Evolutionary conservation across 1,139 yeast genomes (phyloP).

Genomic region (Lodderomyces orthopsilosis): DNA sequence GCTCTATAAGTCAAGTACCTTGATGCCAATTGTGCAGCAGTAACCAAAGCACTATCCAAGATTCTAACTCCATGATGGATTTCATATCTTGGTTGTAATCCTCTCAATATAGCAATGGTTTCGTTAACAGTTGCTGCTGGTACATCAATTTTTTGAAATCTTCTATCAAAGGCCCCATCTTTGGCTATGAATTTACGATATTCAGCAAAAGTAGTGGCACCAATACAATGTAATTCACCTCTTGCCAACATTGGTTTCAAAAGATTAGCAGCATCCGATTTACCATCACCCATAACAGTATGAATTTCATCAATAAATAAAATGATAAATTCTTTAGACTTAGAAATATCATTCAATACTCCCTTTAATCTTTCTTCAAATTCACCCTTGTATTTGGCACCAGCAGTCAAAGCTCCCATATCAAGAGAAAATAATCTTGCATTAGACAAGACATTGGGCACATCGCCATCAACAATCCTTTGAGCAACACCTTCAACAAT

Average conservation of each 20-base stretch:
- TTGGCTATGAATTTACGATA: conserved; percentile 89
- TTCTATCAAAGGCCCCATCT: conserved; percentile 98
- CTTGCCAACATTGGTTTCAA: conserved; percentile 97
- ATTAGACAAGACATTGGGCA: conserved; percentile 80
- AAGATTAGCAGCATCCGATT: conserved; percentile 89
- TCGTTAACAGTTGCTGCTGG: conserved; percentile 91
- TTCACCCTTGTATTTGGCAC: conserved; percentile 98
- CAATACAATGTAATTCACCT: conserved; percentile 94
- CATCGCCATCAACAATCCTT: conserved; percentile 92
- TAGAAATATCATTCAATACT: conserved; percentile 88
- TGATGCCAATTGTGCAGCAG: conserved; percentile 94
- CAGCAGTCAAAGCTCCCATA: conserved; percentile 94
- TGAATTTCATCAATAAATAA: conserved; percentile 95
- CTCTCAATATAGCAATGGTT: conserved; percentile 94
- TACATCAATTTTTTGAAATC: conserved; percentile 96
- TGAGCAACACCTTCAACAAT: conserved; percentile 99
- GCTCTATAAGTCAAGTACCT: conserved; percentile 93
- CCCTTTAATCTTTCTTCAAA: conserved; percentile 98
- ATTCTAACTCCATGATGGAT: conserved; percentile 98
- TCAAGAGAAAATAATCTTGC: conserved; percentile 85
- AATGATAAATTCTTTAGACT: conserved; percentile 80
- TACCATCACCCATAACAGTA: conserved; percentile 99
- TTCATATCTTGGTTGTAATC: conserved; percentile 93
- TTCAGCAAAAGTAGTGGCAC: conserved; percentile 96
- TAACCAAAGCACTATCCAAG: conserved; percentile 88